Base-by-base conservation (phyloP, 805 yeast species). In the Ogataea nitratoaversa region DNA sequence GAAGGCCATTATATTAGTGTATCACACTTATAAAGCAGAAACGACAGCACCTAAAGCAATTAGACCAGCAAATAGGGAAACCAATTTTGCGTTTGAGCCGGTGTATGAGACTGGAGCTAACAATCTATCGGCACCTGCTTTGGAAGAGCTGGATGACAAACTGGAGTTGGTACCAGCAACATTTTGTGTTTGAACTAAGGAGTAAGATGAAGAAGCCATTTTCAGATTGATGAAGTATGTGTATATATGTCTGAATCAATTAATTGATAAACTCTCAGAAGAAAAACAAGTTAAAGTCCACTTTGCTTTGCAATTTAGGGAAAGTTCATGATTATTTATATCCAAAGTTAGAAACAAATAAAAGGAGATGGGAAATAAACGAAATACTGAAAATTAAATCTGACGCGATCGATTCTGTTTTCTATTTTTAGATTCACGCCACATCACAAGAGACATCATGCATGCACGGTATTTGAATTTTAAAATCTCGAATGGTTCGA, bases 61-160 rank as follows among this genome's bases (percentile, higher is more conserved):
- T 32, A 59, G 34, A 38, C 61, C 61, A 30, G 56, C 56, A 32
- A 57, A 55, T 24, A 59, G 38, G 36, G 53, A 48, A 19, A 54
- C 54, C 28, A 57, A 42, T 49, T 60, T 60, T 36, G 57, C 37
- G 52, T 54, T 52, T 20, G 63, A 55, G 32, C 59, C 59, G 34
- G 57, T 37, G 56, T 54, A 59, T 38, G 50, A 31, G 32, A 53
- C 34, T 42, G 55, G 55, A 37, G 47, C 39, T 27, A 35, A 14
- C 28, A 53, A 37, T 13, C 48, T 27, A 36, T 47, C 53, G 38
- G 55, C 62, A 46, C 49, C 58, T 30, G 51, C 41, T 24, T 53
- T 18, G 13, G 57, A 40, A 8, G 33, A 25, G 38, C 36, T 6
- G 37, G n/a, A n/a, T n/a, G n/a, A n/a, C n/a, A n/a, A 27, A 18